These are phyloP conservation scores for Scolecobasidium constrictum DNA, from an alignment of 2,329 filamentous ascomycete genomes.

Conservation along the genomic window DNA sequence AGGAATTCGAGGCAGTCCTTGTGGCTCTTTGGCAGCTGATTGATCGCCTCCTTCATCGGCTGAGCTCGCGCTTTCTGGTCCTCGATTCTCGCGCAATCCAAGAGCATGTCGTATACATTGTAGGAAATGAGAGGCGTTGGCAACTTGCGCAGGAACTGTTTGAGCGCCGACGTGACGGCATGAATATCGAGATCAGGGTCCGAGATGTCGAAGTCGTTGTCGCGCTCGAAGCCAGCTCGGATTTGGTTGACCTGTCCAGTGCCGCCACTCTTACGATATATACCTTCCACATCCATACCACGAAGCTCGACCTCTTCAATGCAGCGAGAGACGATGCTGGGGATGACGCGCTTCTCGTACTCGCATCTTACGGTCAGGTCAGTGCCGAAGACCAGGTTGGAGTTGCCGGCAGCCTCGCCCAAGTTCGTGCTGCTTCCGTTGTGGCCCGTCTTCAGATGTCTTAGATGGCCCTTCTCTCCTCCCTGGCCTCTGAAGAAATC, in stretches of 20 bases:
- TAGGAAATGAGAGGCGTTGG: slow-evolving; percentile 84
- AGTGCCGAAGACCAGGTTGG: slow-evolving; percentile 62
- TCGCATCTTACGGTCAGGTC: slow-evolving; percentile 80
- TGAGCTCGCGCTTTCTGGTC: slow-evolving; percentile 51
- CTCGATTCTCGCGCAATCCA: slow-evolving; percentile 66
- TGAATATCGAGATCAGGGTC: slow-evolving; percentile 92
- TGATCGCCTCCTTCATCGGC: slow-evolving; percentile 62
- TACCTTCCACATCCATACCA: slow-evolving; percentile 92
- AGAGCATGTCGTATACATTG: slow-evolving; percentile 78
- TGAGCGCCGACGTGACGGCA: slow-evolving; percentile 86
- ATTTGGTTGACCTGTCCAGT: slow-evolving; percentile 83
- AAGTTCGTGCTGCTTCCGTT: slow-evolving; percentile 34
- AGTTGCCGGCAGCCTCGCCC: slow-evolving; percentile 19
- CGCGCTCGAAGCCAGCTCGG: slow-evolving; percentile 82
- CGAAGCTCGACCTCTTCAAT: slow-evolving; percentile 93
- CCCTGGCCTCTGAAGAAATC: slow-evolving; percentile 6
- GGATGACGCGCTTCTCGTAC: slow-evolving; percentile 79
- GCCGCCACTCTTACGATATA: slow-evolving; percentile 95
- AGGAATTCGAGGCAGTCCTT: slow-evolving; percentile 86
- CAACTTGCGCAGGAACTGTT: slow-evolving; percentile 94
- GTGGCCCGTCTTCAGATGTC: slow-evolving; percentile 20
- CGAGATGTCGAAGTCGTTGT: slow-evolving; percentile 79
- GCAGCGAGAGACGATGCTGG: slow-evolving; percentile 81
- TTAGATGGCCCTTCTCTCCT: slow-evolving; percentile 1
- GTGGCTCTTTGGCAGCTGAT: slow-evolving; percentile 71